Conservation (phyloP, 2,329 filamentous ascomycete species). For the Trichoderma atroviride region DNA sequence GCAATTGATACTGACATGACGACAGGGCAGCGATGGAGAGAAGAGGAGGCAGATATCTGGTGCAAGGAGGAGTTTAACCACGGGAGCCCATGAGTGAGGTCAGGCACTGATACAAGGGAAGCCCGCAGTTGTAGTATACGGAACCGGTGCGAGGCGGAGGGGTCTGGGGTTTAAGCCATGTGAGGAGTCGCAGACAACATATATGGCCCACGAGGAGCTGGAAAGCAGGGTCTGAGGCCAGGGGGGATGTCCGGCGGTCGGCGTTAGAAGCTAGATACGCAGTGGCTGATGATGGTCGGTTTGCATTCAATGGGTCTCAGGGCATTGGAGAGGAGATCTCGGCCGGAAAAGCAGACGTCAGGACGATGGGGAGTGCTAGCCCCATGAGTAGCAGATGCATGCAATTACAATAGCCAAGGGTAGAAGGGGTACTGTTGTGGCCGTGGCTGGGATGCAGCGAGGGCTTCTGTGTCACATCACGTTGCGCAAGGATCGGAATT, state of each 20-base stretch:
- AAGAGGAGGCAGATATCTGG: neutral
- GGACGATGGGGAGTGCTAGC: neutral
- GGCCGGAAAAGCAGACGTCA: neutral
- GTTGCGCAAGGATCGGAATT: neutral
- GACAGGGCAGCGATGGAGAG: neutral
- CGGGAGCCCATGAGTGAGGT: neutral
- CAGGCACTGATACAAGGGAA: neutral
- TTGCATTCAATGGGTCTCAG: conserved; percentile 2
- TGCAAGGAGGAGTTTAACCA: neutral
- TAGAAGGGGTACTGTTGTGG: neutral
- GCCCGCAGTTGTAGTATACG: neutral
- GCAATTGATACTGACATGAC: conserved; percentile 37
- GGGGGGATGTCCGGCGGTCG: conserved; percentile 27
- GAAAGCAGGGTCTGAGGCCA: conserved; percentile 17
- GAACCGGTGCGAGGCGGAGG: neutral
- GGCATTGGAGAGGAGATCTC: neutral
- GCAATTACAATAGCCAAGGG: neutral
- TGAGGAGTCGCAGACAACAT: conserved; percentile 10
- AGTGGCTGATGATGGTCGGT: conserved; percentile 6
- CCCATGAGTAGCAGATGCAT: neutral
- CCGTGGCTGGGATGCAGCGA: conserved; percentile 7
- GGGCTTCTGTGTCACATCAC: conserved; percentile 13
- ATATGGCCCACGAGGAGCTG: neutral
- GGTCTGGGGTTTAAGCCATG: neutral
- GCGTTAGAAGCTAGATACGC: neutral